Evolutionary conservation across 257 asterid species (phyloP).

Genomic region (Capsicum pubescens): DNA sequence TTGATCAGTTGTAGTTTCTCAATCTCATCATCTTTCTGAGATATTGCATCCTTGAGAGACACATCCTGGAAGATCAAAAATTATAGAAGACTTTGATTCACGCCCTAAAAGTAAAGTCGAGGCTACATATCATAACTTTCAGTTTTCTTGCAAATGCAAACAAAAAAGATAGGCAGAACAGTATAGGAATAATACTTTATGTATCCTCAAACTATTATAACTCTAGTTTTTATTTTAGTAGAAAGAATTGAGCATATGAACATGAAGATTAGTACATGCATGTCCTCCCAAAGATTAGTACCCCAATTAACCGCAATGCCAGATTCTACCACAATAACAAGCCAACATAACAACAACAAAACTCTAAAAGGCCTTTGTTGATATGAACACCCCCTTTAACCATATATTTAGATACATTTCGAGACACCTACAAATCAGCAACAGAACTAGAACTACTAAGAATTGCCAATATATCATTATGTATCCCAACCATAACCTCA

Average conservation of each 20-base stretch:
- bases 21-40: conserved; percentile 35
- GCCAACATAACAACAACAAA: not conserved
- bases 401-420: no score
- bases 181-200: not conserved
- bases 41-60: conserved; percentile 25
- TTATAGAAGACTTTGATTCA: not conserved
- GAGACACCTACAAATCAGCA: no score
- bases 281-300: conserved; percentile 32
- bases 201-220: not conserved
- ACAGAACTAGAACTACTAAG: no score
- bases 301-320: conserved; percentile 97
- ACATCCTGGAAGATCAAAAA: conserved; percentile 30
- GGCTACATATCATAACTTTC: not conserved
- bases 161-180: not conserved
- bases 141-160: conserved; percentile 12
- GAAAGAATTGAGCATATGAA: not conserved
- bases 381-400: no score
- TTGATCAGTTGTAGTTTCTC: conserved; percentile 29
- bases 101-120: conserved; percentile 17
- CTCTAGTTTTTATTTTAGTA: not conserved
- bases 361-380: not conserved
- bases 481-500: no score
- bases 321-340: conserved; percentile 55
- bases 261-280: not conserved
- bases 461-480: no score